Evolutionary conservation across 75 land plant genomes (phyloP), one percentile per base, ranked within the genome.

Genomic region (Isoetes taiwanensis): DNA sequence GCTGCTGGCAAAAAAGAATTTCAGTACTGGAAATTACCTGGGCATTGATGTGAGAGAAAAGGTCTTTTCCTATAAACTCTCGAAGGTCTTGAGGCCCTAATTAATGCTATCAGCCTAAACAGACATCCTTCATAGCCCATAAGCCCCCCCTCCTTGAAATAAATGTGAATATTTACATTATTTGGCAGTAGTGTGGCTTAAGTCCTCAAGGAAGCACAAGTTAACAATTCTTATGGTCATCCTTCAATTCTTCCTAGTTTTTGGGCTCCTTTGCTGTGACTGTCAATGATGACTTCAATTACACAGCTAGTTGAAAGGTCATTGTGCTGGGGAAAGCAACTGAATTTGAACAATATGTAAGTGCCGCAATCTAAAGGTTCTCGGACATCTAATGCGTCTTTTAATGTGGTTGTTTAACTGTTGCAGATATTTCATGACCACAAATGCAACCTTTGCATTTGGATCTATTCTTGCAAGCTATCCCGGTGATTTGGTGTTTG

Each of bases 31-130:
- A 52, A 93, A 93, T 61, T 84, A 70, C 52, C 69, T 93, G 74
- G 98, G 98, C 16, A 58, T 93, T 34, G 98, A 93, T 56, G 79
- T 93, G 56, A 75, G 98, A 11, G 67, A 79, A n/a, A 84, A 75
- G 73, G 97, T 88, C 52, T 1, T 38, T 39, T 30, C 30, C 8
- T 21, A 5, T 28, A 6, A 53, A 53, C 4, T 6, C 4, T 28
- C n/a, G 2, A 53, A 28, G 28, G 2, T 2, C 5, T 16, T 6
- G 5, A 28, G 2, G 26, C 23, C 30, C 8, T 6, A 32, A 28
- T 53, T 3, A 53, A 28, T 31, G 4, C 20, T 31, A 70, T 59
- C 57, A 46, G 17, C 12, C 43, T 19, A 27, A n/a, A 10, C 2
- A 20, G 23, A 21, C 43, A 35, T 1, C n/a, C 19, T 11, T 42